Conservation (phyloP, 2,329 filamentous ascomycete species). For the Mariannaea elegans region DNA sequence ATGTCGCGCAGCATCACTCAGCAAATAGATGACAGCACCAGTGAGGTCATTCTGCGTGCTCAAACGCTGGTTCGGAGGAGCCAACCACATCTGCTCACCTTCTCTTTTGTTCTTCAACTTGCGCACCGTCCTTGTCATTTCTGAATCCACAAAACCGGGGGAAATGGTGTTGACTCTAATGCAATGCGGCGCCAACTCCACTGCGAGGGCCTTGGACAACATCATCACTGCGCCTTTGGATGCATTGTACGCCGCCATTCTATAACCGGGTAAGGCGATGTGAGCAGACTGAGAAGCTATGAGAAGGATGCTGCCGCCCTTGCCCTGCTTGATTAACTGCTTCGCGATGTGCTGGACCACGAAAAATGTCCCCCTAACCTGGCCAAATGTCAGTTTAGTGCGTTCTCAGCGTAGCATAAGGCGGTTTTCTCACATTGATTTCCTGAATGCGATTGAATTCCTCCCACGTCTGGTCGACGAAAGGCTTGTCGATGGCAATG, state of each 20-base stretch:
- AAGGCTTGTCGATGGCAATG: constrained; percentile 54
- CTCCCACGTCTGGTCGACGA: constrained; percentile 54
- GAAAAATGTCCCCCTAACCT: constrained; percentile 55
- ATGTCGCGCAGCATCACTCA: constrained; percentile 54
- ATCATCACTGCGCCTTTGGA: constrained; percentile 53
- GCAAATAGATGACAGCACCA: constrained; percentile 51
- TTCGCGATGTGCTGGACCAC: constrained; percentile 49
- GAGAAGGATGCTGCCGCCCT: constrained; percentile 49
- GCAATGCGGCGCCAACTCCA: constrained; percentile 47
- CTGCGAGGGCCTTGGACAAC: constrained; percentile 50
- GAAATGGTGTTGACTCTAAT: constrained; percentile 52
- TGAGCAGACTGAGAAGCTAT: constrained; percentile 37
- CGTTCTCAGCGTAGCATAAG: constrained; percentile 2
- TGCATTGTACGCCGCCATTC: constrained; percentile 52
- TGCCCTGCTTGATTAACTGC: constrained; percentile 51
- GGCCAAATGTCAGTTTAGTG: not conserved
- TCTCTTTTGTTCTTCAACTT: constrained; percentile 44
- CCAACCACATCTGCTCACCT: constrained; percentile 49
- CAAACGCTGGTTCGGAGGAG: constrained; percentile 50
- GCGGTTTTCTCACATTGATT: constrained; percentile 47
- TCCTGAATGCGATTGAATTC: constrained; percentile 52
- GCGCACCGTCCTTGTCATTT: constrained; percentile 46
- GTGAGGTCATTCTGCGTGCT: constrained; percentile 54
- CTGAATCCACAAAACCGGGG: constrained; percentile 49
- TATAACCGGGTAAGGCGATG: constrained; percentile 32